phyloP scores from a whole-genome alignment of 768 basidiomycete species.

The Russula griseocarnosa region DNA sequence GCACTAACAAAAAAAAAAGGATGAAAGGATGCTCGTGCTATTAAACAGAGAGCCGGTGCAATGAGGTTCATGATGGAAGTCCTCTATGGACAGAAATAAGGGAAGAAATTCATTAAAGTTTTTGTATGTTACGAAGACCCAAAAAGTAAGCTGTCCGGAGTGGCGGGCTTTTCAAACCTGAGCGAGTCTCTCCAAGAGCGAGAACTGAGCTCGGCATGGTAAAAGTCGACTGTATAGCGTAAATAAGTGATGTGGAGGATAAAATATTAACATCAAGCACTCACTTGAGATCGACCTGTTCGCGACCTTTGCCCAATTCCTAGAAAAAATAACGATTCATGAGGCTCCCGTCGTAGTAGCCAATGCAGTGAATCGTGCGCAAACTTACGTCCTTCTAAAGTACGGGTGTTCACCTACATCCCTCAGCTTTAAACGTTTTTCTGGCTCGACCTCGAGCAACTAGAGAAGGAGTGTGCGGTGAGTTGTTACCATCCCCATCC shows the following conservation, averaged over 20 bases:
- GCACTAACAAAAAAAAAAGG: neutral
- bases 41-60: neutral
- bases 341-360: neutral
- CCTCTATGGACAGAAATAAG: neutral
- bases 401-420: neutral
- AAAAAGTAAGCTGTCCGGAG: neutral
- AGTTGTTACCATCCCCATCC: neutral
- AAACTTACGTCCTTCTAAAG: slow-evolving; percentile 5
- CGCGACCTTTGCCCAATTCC: neutral
- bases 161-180: slow-evolving; percentile 1
- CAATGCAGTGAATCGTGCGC: neutral
- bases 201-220: neutral
- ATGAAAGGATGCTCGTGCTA: neutral
- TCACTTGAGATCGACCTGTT: neutral
- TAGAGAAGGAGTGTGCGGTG: neutral
- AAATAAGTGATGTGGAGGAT: neutral
- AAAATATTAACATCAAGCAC: neutral
- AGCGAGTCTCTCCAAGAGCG: slow-evolving; percentile 13
- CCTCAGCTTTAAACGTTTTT: slow-evolving; percentile 8
- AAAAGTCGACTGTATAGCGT: neutral
- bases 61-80: neutral
- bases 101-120: neutral
- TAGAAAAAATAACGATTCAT: neutral
- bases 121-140: neutral
- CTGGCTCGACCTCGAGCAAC: slow-evolving; percentile 16